Conservation (phyloP, 768 basidiomycete species). For the Pluteus cervinus region DNA sequence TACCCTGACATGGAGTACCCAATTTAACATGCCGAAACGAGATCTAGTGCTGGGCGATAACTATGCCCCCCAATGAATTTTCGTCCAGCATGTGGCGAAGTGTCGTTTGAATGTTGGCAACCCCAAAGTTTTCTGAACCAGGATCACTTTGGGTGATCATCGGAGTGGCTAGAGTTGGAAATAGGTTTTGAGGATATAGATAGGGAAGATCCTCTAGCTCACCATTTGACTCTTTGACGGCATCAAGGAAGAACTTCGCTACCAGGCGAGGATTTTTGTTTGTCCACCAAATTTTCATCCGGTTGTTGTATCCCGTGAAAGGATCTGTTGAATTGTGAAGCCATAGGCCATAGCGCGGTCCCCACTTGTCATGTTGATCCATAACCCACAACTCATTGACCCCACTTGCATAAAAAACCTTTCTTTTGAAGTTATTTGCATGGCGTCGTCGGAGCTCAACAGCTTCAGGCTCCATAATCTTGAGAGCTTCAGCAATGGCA, state of each 20-base stretch:
- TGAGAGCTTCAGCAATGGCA: no score
- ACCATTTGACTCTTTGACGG: constrained; percentile 8
- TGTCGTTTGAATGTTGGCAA: constrained; percentile 36
- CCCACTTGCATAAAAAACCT: constrained; percentile 23
- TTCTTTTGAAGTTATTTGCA: constrained; percentile 12
- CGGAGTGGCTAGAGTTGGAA: no score
- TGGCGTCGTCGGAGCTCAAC: no score
- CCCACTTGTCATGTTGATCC: constrained; percentile 34
- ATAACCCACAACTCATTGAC: constrained; percentile 23
- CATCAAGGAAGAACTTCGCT: constrained; percentile 21
- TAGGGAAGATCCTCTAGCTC: constrained; percentile 1
- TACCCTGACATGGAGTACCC: no score
- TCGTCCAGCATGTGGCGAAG: no score
- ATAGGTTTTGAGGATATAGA: constrained; percentile 5
- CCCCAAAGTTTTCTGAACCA: constrained; percentile 34
- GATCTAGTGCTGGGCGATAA: no score
- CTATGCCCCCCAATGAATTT: no score
- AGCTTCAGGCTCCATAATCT: no score
- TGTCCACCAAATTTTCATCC: constrained; percentile 28
- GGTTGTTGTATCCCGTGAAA: constrained; percentile 18
- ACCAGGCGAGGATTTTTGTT: constrained; percentile 23
- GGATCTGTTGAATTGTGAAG: constrained; percentile 25
- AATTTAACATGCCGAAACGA: no score
- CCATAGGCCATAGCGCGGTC: constrained; percentile 21
- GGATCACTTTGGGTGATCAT: constrained; percentile 38